Evolutionary conservation across 2,329 filamentous ascomycete genomes (phyloP), one percentile per base, ranked within the genome.

Genomic region (Bisporella sp.): DNA sequence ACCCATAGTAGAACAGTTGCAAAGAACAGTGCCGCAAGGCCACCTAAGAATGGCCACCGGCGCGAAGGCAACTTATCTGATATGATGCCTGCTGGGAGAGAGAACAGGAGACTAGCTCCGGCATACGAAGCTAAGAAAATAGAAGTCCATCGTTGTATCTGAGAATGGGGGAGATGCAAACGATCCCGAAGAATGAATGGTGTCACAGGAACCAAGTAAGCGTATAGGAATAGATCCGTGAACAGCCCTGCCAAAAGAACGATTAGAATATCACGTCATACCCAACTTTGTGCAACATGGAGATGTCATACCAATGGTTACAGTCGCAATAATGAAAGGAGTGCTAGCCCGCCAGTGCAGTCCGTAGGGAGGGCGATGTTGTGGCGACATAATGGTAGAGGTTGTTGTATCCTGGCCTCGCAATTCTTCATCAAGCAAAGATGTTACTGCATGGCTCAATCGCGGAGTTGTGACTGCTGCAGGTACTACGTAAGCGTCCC

Each of bases 1-100:
- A 88, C 68, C 56, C 82, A 85, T 1, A 90, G 70, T 59, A 89
- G 65, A 0, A 83, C 68, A 0, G 86, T 90, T 1, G 57, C 52
- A 31, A 49, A 53, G 33, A 43, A 44, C n/a, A 54, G 43, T 4
- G 48, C 51, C 29, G 59, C 41, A 1, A 89, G 71, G 0, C 85
- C 85, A 1, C 78, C 52, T 1, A 89, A 68, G 5, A 89, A 69
- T 0, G 84, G 81, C 59, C 73, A 70, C 41, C 81, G 75, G 31
- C 86, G 73, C 2, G 81, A 84, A 6, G 74, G 68, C 2, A 76
- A 76, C 46, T 74, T 73, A 65, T 90, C 86, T 5, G 81, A 78
- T 49, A 52, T 41, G 21, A 41, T 29, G 29, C 45, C 45, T 8
- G 45, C 45, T 8, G 45, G 45, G 13, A 46, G 12, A 29, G 31